A percentile compares a stretch with the other conserved stretches of the same genome.
Evolutionary conservation across 441 rosid genomes (phyloP).

Genomic region (Monsonia emarginata): DNA sequence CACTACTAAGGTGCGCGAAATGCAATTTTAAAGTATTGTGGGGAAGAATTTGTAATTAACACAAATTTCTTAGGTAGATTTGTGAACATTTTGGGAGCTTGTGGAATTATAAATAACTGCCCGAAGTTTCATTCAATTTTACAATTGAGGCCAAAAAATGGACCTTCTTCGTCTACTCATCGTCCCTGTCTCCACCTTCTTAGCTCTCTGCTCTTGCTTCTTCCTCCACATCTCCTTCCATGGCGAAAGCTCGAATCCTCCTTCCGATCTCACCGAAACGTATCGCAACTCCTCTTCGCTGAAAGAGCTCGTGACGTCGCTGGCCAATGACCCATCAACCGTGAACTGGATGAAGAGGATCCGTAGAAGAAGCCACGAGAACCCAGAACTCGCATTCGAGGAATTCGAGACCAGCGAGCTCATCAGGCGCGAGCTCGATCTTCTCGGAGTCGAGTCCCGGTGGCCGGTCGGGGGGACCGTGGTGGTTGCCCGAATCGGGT

Average conservation of each 20-base stretch:
- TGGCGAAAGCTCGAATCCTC: background rate
- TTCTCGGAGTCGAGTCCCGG: conserved; percentile 12
- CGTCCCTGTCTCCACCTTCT: background rate
- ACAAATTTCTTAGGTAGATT: background rate
- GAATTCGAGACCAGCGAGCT: conserved; percentile 21
- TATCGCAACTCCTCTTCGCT: background rate
- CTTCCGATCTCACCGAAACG: background rate
- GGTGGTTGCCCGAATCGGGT: conserved; percentile 43
- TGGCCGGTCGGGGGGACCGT: conserved; percentile 25
- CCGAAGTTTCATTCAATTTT: background rate
- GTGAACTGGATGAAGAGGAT: background rate
- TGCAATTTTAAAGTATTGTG: background rate
- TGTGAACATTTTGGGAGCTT: background rate
- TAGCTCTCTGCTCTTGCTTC: background rate
- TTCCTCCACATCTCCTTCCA: background rate
- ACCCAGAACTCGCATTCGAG: conserved; percentile 22
- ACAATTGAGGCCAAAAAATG: background rate
- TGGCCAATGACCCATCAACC: background rate
- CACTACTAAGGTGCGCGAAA: too few relatives aligned
- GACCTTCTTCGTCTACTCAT: background rate
- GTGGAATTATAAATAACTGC: background rate
- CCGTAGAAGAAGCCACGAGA: conserved; percentile 3
- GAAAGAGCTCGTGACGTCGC: background rate
- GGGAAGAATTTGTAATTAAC: background rate
- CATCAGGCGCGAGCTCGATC: conserved; percentile 17